Base-by-base conservation (phyloP, 148 eudicot species). In the Silene latifolia region DNA sequence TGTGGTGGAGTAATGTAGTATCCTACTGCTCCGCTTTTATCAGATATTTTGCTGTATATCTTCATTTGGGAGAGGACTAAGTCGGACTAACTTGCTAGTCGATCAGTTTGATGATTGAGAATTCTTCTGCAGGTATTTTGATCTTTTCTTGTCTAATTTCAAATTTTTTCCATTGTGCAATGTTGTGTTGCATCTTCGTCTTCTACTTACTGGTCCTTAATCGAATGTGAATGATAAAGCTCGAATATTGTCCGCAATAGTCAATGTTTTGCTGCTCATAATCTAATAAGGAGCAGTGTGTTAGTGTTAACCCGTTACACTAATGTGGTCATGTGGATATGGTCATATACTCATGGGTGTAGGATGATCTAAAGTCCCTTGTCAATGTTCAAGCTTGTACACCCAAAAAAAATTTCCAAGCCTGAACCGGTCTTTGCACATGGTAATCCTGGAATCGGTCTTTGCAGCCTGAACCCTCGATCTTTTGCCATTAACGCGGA, bases 51-150 rank as follows among this genome's bases (percentile, higher is more conserved):
- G 56, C 56, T 51, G 56, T 51, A 15, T 12, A 51, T 51, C 56
- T 15, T 51, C 15, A 51, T 12, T 48, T 51, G 18, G 17, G 25
- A 13, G 47, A 19, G 27, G 29, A 44, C 13, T 15, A 67, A 1
- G 21, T 35, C 56, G 10, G 20, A 19, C 20, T 42, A 1, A 10
- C 48, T 39, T 7, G 47, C 56, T n/a, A 67, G 21, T 20, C 54
- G 9, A 67, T 21, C 27, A 44, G 27, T 12, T 20, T 9, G 17
- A 67, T 19, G 10, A 15, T 21, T 12, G 27, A 39, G 20, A 46
- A 19, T n/a, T 46, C 56, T 44, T 42, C 71, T 67, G 71, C 53
- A 67, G 71, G 71, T 67, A 67, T 42, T 19, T 67, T 67, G 56
- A 67, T 67, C 53, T 20, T 12, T 35, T 18, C 69, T 66, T 66